Evolutionary conservation across 495 filamentous ascomycete genomes (phyloP), one percentile per base, ranked within the genome.

Genomic region (Podospora bellae-mahoneyi): DNA sequence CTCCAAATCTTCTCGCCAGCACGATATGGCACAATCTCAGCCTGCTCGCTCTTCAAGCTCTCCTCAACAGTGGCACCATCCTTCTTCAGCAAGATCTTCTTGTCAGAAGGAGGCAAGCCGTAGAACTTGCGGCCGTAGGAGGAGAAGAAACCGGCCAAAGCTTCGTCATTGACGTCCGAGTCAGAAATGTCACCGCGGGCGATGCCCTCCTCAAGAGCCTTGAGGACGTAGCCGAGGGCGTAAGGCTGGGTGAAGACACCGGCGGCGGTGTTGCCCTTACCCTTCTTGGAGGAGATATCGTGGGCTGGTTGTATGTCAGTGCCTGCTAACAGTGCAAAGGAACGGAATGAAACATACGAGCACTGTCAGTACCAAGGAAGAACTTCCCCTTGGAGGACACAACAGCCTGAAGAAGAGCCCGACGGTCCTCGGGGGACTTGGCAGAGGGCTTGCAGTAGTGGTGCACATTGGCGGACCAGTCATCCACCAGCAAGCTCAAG

Each of bases 231-330:
- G 65, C 90, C 87, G 16, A 91, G 88, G n/a, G 87, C 88, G 73
- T 88, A 92, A n/a, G 91, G 90, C 77, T 97, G 93, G 7, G 93
- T 97, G 80, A 96, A 97, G 6, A 94, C 90, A 27, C 94, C 93
- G 4, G 91, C 92, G 5, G 92, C 91, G n/a, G 80, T 79, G 85
- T 90, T 66, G 53, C 84, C 86, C n/a, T 77, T 79, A 34, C 84
- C 87, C 66, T 87, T 84, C 82, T 97, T 97, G 62, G 90, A 87
- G 16, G 78, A 75, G 16, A 89, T 84, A 9, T 89, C 88, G 79
- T 97, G 94, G 26, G 94, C 94, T 34, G 90, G 2, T 48, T 28
- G 20, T 3, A 2, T 53, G 26, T 61, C 6, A 28, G 16, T 18
- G 64, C 1, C 26, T 28, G 0, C 39, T n/a, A 27, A 58, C 85